Conservation (phyloP, 306 rosid genomes). For the Lagenaria siceraria region DNA sequence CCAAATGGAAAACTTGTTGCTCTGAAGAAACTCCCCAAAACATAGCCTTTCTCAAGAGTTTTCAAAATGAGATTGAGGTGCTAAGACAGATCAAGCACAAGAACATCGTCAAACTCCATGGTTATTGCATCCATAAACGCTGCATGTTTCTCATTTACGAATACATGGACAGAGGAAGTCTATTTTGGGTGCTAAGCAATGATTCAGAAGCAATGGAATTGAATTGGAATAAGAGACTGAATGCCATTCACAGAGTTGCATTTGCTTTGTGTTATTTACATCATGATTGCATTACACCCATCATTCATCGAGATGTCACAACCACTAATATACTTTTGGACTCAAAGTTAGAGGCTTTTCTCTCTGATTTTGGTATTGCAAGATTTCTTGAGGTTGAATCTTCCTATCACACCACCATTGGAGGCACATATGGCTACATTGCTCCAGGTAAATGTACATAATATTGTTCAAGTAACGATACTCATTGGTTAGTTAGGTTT, state of each 20-base stretch:
- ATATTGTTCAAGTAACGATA: too few species aligned
- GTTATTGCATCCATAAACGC: conserved; percentile 10
- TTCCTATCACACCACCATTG: conserved; percentile 1
- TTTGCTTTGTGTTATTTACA: conserved; percentile 19
- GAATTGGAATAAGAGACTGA: conserved; percentile 11
- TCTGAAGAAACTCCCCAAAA: too few species aligned
- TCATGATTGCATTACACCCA: conserved; percentile 14
- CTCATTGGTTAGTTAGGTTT: too few species aligned
- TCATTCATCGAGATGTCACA: conserved; percentile 16
- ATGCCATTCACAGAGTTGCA: conserved; percentile 7
- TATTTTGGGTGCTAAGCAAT: conserved; percentile 12
- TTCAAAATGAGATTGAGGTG: too few species aligned
- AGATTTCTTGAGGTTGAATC: conserved; percentile 11
- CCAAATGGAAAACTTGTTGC: too few species aligned
- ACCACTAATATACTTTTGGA: conserved; percentile 14
- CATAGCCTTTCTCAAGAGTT: too few species aligned
- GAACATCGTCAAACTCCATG: conserved; percentile 21
- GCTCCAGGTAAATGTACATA: too few species aligned
- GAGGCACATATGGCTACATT: conserved; percentile 16
- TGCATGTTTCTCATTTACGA: conserved; percentile 23
- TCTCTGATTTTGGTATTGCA: conserved; percentile 20
- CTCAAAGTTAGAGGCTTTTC: conserved; percentile 11
- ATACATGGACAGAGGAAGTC: conserved; percentile 21
- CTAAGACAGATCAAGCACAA: too few species aligned
- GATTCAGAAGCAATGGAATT: conserved; percentile 10